These are phyloP conservation scores for Grosmannia serpens DNA, from an alignment of 2,329 filamentous ascomycete genomes.

Conservation along the genomic window DNA sequence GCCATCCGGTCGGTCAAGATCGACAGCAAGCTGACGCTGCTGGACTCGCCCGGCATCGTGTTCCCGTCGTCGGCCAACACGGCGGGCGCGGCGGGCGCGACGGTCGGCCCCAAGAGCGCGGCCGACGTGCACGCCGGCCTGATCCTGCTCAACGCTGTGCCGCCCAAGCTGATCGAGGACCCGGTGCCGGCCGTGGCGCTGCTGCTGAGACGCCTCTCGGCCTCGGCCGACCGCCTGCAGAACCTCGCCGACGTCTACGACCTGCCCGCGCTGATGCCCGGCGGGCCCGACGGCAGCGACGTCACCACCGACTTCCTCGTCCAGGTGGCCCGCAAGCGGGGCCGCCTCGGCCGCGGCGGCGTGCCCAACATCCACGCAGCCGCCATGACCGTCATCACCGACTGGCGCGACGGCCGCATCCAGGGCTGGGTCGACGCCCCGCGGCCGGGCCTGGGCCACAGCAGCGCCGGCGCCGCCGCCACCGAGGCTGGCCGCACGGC, in stretches of 20 bases:
- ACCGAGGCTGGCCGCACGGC: conserved; percentile 12
- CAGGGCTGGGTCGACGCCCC: conserved; percentile 84
- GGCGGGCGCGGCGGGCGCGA: conserved; percentile 19
- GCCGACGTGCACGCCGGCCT: conserved; percentile 72
- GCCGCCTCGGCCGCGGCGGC: conserved; percentile 76
- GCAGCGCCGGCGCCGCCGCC: conserved; percentile 19
- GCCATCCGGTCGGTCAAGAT: conserved; percentile 83
- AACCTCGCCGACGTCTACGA: conserved; percentile 78
- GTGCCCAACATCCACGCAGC: conserved; percentile 80
- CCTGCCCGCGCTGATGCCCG: conserved; percentile 63
- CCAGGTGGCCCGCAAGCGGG: conserved; percentile 88
- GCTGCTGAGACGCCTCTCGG: conserved; percentile 68
- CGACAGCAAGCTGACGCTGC: conserved; percentile 84
- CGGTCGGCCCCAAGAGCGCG: conserved; percentile 42
- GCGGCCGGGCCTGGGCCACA: conserved; percentile 42
- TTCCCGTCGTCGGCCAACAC: conserved; percentile 57
- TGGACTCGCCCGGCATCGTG: conserved; percentile 90
- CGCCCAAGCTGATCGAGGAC: conserved; percentile 88
- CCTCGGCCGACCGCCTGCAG: conserved; percentile 59
- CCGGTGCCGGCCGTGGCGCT: conserved; percentile 78
- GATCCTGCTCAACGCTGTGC: conserved; percentile 80
- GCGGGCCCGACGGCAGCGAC: conserved; percentile 53
- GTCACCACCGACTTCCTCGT: conserved; percentile 82
- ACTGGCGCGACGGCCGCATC: conserved; percentile 92
- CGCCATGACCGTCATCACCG: conserved; percentile 87